Evolutionary conservation across 2,329 filamentous ascomycete genomes (phyloP), one percentile per base, ranked within the genome.

Genomic region (Clarireedia paspali): DNA sequence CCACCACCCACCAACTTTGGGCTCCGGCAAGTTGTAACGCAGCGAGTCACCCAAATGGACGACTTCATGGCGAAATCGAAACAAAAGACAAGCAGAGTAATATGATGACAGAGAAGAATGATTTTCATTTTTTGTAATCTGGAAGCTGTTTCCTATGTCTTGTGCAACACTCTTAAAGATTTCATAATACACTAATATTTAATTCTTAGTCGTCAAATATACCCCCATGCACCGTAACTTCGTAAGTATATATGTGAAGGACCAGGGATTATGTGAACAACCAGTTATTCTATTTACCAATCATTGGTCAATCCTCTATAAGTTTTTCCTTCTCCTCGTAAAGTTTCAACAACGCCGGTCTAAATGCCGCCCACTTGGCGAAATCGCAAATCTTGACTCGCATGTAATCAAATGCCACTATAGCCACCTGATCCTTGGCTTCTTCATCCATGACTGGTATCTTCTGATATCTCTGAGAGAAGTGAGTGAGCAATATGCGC

Each of bases 401-500:
- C 88, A 92, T 92, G 62, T 88, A 83, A 67, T 94, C 89, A 69
- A 90, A 90, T 1, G 85, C 88, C 55, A 91, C 79, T 57, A 88
- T 77, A 15, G 89, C 81, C 40, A 84, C 82, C 74, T 84, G 79
- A 58, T 82, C 76, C 20, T 71, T 73, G 5, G 69, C 72, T 34
- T 71, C 70, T 5, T 68, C 59, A 15, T 77, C 70, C 64, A 71
- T 70, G 39, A 67, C 64, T 5, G 64, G 65, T 50, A 67, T 71
- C 67, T 57, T 71, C 70, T 60, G 87, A 71, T 99, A 99, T 6
- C 94, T 80, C 74, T 99, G 94, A 55, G 86, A 91, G 72, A 99
- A 99, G 70, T 99, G 94, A 6, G 94, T 99, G 49, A 99, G 77
- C 55, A 99, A 74, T 15, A 94, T 85, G 15, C 88, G 79, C 61